Evolutionary conservation across 2,329 filamentous ascomycete species (phyloP), one percentile per base, ranked within the genome.

Genomic region (Ceratocystiopsis sp.): DNA sequence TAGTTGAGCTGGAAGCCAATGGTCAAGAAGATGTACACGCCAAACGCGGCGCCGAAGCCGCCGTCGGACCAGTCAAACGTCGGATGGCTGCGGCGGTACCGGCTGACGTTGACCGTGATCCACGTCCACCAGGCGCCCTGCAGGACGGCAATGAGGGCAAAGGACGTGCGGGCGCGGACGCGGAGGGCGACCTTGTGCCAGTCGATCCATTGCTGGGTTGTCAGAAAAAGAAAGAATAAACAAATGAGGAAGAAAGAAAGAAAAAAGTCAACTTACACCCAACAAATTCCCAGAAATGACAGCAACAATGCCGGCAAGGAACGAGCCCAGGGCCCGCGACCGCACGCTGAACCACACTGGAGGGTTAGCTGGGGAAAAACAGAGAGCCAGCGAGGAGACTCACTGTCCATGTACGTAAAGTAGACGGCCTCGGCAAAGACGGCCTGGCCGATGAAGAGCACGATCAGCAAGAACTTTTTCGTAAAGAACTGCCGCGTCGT

Each of bases 61-160:
- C 61, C 48, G 48, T 68, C 68, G 0, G 55, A 52, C 81, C 80
- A 85, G 55, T 85, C 81, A 50, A 73, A 79, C 0, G 66, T 70
- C 0, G 79, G 78, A 16, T 64, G 60, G 0, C 68, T 71, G 12
- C 60, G 57, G 15, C 64, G 64, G 55, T 75, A 84, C 29, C 71
- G 62, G 0, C 77, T 76, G 0, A 75, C 75, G 3, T 80, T 57
- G 2, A 84, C 59, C 0, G 78, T 80, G 0, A 70, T 72, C 80
- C 80, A 85, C 4, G 74, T 63, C 80, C 80, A 85, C 71, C 77
- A 83, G 0, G 64, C 77, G 0, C 79, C 79, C 51, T 82, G 78
- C 0, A 80, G 55, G 0, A 66, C 59, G 15, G 69, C 61, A 37
- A 78, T 67, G 3, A 61, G 45, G 47, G 59, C 62, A 51, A 81